Conservation (phyloP, 106 monocot species). For the Hemerocallis citrina region DNA sequence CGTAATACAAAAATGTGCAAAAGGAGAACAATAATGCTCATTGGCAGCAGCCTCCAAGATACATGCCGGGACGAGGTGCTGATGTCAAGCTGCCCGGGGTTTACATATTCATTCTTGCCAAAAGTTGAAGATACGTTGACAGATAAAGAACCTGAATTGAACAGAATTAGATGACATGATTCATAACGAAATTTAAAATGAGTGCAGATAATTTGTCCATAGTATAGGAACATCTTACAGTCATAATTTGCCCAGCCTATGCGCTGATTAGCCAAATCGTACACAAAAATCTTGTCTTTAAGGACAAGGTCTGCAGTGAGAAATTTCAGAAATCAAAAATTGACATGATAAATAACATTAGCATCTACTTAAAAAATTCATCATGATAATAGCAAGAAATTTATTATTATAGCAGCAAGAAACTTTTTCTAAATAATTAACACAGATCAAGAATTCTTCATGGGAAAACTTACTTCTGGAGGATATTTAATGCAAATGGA, state of each 20-base stretch:
- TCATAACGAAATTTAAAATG: too few relatives aligned
- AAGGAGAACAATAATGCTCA: conserved; percentile 9
- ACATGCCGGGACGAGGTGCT: conserved; percentile 15
- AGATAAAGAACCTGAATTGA: conserved; percentile 52
- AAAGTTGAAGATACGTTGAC: conserved; percentile 72
- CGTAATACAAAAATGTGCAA: conserved; percentile 22
- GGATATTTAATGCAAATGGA: background rate
- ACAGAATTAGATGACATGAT: background rate
- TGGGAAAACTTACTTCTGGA: too few relatives aligned
- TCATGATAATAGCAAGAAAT: too few relatives aligned
- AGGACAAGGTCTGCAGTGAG: conserved; percentile 72
- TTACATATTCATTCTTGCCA: conserved; percentile 49
- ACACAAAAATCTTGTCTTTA: conserved; percentile 94
- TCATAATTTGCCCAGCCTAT: conserved; percentile 83
- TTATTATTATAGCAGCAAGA: too few relatives aligned
- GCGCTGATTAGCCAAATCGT: conserved; percentile 74
- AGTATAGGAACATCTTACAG: conserved; percentile 38
- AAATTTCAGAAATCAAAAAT: background rate
- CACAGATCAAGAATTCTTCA: too few relatives aligned
- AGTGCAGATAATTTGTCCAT: too few relatives aligned
- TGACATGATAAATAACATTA: background rate
- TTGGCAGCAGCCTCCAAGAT: background rate
- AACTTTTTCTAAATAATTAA: too few relatives aligned
- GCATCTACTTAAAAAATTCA: too few relatives aligned
- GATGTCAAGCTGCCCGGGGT: conserved; percentile 40